Conservation (phyloP, 2,329 filamentous ascomycete species). For the Fusarium solani-melongenae region DNA sequence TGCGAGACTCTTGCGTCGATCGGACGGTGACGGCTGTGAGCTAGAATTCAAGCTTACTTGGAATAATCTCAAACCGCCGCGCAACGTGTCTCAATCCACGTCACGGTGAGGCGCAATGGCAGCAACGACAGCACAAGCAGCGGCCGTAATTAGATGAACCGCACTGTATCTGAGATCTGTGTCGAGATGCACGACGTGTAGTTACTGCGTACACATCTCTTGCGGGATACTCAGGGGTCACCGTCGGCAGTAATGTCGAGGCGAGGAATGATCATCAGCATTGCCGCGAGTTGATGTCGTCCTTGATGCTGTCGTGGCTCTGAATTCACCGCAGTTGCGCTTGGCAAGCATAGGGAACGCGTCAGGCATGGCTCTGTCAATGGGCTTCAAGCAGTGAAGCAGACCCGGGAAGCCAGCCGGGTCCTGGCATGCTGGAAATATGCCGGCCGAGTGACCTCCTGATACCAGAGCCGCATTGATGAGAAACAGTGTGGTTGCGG, state of each 20-base stretch:
- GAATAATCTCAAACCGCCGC: conserved; percentile 42
- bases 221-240: conserved; percentile 1
- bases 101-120: conserved; percentile 26
- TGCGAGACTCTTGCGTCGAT: conserved; percentile 28
- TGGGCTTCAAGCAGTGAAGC: not conserved
- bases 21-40: conserved; percentile 27
- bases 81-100: conserved; percentile 39
- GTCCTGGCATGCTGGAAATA: not conserved
- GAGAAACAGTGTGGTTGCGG: not conserved
- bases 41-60: conserved; percentile 46
- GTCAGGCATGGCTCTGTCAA: not conserved
- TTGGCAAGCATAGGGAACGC: not conserved
- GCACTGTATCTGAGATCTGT: conserved; percentile 12
- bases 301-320: not conserved
- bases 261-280: conserved; percentile 4
- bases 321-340: not conserved
- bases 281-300: conserved; percentile 7
- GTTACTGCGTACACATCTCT: conserved; percentile 15
- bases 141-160: conserved; percentile 3
- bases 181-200: conserved; percentile 20
- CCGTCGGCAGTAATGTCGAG: conserved; percentile 9
- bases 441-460: conserved; percentile 17
- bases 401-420: conserved; percentile 13
- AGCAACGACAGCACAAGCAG: not conserved
- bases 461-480: conserved; percentile 11